Conservation (phyloP, 2,329 filamentous ascomycete genomes). For the Ophiosphaerella herpotricha region DNA sequence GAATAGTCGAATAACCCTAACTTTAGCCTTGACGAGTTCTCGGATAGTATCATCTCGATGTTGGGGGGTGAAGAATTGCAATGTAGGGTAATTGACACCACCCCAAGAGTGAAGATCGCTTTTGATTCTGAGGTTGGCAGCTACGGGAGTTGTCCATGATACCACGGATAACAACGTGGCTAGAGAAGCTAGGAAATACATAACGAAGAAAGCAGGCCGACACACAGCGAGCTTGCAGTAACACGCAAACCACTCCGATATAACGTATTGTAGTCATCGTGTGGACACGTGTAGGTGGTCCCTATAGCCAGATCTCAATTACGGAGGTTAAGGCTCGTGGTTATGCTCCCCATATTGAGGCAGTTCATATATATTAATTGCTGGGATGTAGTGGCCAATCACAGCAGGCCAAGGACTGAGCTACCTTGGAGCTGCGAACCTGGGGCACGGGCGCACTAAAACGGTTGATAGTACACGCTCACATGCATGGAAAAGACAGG, state of each 20-base stretch:
- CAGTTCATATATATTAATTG: slow-evolving; percentile 45
- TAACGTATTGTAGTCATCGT: slow-evolving; percentile 20
- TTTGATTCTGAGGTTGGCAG: slow-evolving; percentile 33
- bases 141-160: slow-evolving; percentile 13
- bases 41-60: slow-evolving; percentile 37
- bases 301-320: slow-evolving; percentile 33
- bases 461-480: not conserved
- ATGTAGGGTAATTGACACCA: slow-evolving; percentile 39
- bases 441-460: slow-evolving; percentile 9
- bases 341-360: slow-evolving; percentile 36
- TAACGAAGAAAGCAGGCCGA: slow-evolving; percentile 14
- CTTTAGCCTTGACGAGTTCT: slow-evolving; percentile 34
- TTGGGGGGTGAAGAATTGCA: slow-evolving; percentile 36
- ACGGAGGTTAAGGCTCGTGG: slow-evolving; percentile 15
- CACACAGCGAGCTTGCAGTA: not conserved
- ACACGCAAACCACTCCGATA: slow-evolving; percentile 11
- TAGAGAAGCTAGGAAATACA: slow-evolving; percentile 28
- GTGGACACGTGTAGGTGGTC: slow-evolving; percentile 41
- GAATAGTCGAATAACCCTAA: slow-evolving; percentile 39
- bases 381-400: slow-evolving; percentile 31
- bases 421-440: slow-evolving; percentile 3
- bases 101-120: slow-evolving; percentile 39
- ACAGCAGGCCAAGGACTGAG: not conserved
- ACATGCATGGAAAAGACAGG: not conserved
- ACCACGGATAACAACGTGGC: slow-evolving; percentile 20